Evolutionary conservation across 1,139 yeast genomes (phyloP), one percentile per base, ranked within the genome.

Genomic region (Blastobotrys ciferrii): DNA sequence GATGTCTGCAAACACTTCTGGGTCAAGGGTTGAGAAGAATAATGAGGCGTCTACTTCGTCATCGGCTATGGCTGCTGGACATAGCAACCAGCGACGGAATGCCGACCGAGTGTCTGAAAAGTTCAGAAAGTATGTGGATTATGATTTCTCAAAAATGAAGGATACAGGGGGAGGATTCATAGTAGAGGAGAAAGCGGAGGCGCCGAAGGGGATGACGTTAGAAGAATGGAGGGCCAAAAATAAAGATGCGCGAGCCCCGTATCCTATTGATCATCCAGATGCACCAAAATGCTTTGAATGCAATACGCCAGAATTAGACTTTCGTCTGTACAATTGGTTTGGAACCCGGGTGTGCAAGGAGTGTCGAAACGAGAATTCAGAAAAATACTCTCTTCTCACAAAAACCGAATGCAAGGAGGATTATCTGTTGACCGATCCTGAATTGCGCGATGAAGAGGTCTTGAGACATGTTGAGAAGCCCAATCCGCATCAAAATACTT

Each of bases 381-480:
- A 94, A 45, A 92, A 92, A 63, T 94, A 91, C 63, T 80, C 98
- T 0, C 67, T 94, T 30, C 70, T 94, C 46, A 94, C 98, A 9
- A 94, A 94, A 67, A 94, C 99, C 0, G 99, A 94, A 67, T 88
- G 97, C 65, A 80, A 82, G 46, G 94, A 87, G 58, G 99, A 94
- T 68, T 94, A 94, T 62, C 76, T 92, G 41, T 66, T 92, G 33
- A 92, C 98, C 0, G 98, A 92, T 50, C 94, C 97, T 0, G 98
- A 94, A 65, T 73, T 94, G 36, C 76, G 80, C 47, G 98, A 94
- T 64, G 68, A 67, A 2, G 73, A 69, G 1, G 68, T 89, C 25
- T 72, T 94, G 53, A 85, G 86, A 5, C 79, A 94, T 55, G 72
- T 91, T 52, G 96, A 89, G 57, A 87, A 91, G 59, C 91, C 96